A percentile compares a stretch with the other conserved stretches of the same genome.
phyloP scores from a whole-genome alignment of 257 asterid species.

The Solanum corneliomulleri region DNA sequence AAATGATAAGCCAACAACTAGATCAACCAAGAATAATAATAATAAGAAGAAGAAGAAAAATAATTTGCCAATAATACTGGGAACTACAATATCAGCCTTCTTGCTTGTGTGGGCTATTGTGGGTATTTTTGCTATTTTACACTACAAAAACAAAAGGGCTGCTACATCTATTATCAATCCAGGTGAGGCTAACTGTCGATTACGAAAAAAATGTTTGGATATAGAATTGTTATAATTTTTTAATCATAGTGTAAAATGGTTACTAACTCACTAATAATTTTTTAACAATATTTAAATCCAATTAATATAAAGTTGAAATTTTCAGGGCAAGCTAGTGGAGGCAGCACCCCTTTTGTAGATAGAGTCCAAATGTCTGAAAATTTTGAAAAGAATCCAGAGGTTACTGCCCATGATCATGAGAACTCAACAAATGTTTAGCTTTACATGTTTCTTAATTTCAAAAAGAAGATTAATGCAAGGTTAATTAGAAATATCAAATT shows the following conservation, averaged over 20 bases:
- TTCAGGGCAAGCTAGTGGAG: not conserved
- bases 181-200: not conserved
- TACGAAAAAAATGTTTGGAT: not conserved
- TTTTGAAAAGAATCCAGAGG: not conserved
- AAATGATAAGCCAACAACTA: not conserved
- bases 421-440: not conserved
- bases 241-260: no score
- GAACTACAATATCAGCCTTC: constrained; percentile 16
- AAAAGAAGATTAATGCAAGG: not conserved
- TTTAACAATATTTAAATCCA: no score
- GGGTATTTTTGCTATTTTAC: constrained; percentile 8
- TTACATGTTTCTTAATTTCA: not conserved
- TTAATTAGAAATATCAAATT: not conserved
- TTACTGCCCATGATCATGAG: not conserved
- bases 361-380: not conserved
- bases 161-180: not conserved
- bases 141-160: constrained; percentile 1
- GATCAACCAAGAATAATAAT: not conserved
- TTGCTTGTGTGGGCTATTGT: constrained; percentile 13
- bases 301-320: not conserved
- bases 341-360: not conserved
- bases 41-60: constrained; percentile 6
- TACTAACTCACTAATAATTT: no score
- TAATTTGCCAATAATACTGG: constrained; percentile 21
- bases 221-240: not conserved